These are phyloP conservation scores for Euphorbia lathyris DNA, from an alignment of 345 rosid species.

Conservation along the genomic window DNA sequence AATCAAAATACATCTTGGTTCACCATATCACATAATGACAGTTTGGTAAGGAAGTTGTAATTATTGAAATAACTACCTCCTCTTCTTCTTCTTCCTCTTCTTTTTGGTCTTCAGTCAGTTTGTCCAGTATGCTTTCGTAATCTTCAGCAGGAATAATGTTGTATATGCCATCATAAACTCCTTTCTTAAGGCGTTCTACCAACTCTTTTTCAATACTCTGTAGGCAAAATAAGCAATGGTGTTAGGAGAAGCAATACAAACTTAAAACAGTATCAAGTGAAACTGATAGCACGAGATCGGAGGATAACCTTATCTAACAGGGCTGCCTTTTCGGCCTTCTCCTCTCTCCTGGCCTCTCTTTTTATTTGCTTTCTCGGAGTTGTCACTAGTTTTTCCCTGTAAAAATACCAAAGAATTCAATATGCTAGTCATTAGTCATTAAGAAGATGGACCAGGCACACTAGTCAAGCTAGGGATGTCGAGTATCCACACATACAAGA, in stretches of 20 bases:
- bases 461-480: background rate
- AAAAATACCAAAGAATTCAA: background rate
- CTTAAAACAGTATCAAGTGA: background rate
- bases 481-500: too few species aligned
- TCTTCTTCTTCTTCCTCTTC: conserved; percentile 44
- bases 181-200: conserved; percentile 68
- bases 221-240: conserved; percentile 5
- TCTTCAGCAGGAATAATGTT: conserved; percentile 45
- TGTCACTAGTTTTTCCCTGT: conserved; percentile 69
- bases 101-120: conserved; percentile 30
- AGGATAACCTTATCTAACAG: conserved; percentile 65
- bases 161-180: conserved; percentile 67
- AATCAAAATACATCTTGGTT: background rate
- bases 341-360: conserved; percentile 81
- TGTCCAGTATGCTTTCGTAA: conserved; percentile 42
- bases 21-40: background rate
- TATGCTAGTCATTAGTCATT: background rate
- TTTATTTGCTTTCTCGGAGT: conserved; percentile 61
- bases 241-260: conserved; percentile 12
- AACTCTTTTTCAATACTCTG: conserved; percentile 88
- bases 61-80: conserved; percentile 37
- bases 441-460: too few species aligned
- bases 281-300: background rate
- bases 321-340: conserved; percentile 85
- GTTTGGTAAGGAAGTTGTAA: background rate